Evolutionary conservation across 2,329 filamentous ascomycete species (phyloP), one percentile per base, ranked within the genome.

Genomic region (Sporothrix phasma): DNA sequence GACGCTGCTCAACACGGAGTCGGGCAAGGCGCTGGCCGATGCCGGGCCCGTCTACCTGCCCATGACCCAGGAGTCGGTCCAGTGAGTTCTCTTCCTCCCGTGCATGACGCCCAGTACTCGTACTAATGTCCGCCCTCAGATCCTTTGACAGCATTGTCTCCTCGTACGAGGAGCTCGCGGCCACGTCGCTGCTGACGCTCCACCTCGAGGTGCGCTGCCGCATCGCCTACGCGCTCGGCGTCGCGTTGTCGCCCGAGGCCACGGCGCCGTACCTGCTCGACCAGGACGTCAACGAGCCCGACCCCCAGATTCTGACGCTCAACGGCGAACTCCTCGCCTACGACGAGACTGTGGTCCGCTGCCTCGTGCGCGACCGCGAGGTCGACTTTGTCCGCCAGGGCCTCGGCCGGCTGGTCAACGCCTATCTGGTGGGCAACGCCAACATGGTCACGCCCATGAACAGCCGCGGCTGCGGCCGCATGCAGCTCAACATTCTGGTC

Each of bases 401-500:
- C 0, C 81, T 97, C 2, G 87, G 89, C 7, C 77, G 86, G 19
- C 84, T 97, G 22, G 88, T 94, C 69, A 92, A 95, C 73, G 80
- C 81, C 8, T 89, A 88, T 71, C 85, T 97, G 2, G 85, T 97
- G 43, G 79, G 85, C 66, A 89, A 89, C 67, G 85, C 87, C 1
- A 78, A 81, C 19, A 83, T 84, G 72, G 88, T 93, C 51, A 85
- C 86, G 59, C 86, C 88, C 7, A 93, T 99, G 86, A 97, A 99
- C 74, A 78, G 77, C 43, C 84, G 88, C 70, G 94, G 94, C 47
- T 90, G 88, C 66, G 85, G 87, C n/a, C 84, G 92, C 43, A 92
- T 99, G 84, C 88, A 92, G 73, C 84, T 97, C 71, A 96, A 99
- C 73, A 91, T 97, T 58, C 82, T 97, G 26, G 94, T 99, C 46